Conservation (phyloP, 2,329 filamentous ascomycete genomes). For the Elsinoe fawcettii region DNA sequence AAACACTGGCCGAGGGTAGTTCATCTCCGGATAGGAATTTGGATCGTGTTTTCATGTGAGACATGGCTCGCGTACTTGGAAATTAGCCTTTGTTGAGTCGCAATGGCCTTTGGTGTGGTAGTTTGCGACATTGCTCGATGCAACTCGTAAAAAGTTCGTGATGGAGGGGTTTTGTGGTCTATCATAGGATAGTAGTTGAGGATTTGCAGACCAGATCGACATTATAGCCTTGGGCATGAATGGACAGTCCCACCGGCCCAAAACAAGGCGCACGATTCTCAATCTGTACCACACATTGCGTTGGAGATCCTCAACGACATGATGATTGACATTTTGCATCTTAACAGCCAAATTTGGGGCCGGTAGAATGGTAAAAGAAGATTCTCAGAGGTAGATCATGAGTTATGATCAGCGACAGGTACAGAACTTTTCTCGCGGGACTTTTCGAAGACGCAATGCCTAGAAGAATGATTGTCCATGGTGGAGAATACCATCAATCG, state of each 20-base stretch:
- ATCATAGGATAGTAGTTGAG: neutral
- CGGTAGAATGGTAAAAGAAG: neutral
- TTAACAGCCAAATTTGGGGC: neutral
- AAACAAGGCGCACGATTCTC: neutral
- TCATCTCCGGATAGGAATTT: neutral
- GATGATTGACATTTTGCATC: neutral
- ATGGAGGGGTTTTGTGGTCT: neutral
- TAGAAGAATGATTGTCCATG: neutral
- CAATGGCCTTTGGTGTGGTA: neutral
- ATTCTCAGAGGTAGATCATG: neutral
- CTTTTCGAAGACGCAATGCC: neutral
- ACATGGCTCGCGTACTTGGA: neutral
- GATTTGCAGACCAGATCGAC: conserved; percentile 1
- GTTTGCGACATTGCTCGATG: neutral
- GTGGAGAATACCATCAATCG: no score
- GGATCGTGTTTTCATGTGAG: neutral
- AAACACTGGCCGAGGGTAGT: neutral
- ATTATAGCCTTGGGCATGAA: conserved; percentile 10
- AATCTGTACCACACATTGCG: conserved; percentile 1
- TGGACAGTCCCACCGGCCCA: neutral
- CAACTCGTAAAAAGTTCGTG: neutral
- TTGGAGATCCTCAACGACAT: neutral
- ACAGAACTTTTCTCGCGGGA: neutral
- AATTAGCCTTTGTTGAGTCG: neutral
- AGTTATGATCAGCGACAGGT: neutral